Evolutionary conservation across 345 rosid genomes (phyloP), one percentile per base, ranked within the genome.

Genomic region (Gossypium rotundifolium): DNA sequence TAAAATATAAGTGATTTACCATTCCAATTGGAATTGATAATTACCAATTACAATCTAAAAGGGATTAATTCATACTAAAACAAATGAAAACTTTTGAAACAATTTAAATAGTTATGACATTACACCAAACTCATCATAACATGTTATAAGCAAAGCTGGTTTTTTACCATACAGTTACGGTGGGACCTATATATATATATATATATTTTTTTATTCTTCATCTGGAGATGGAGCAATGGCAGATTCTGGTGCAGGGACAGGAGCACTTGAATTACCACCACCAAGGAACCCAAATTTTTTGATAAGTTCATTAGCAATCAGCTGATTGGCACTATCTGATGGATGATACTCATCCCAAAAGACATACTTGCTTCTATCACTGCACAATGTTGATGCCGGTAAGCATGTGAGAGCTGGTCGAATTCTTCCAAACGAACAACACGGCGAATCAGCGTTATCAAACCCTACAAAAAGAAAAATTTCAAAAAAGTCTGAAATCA

Each of bases 221-320:
- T 58, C 63, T 4, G 63, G 63, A 58, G 63, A 58, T 11, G 63
- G 63, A 58, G 63, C 63, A 58, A 58, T 11, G 63, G 63, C 63
- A 58, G 63, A 58, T 23, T 58, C 16, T 3, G 63, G 63, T 22
- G 63, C 29, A 4, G 63, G 63, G 5, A 14, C 12, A 23, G 63
- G 63, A 58, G 38, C 63, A 57, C 3, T 57, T 57, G 61, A 22
- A 59, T 25, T 23, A 25, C 7, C 63, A 59, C 7, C 63, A 12
- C 17, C 38, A 12, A 23, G 9, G 17, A 59, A 59, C 2, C 63
- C 38, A 6, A 59, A 3, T 13, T 59, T 59, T 59, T 59, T 59
- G 1, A 59, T 59, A 59, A 59, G 63, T 5, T 59, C 63, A 12
- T 25, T 59, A 25, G 63, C 33, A 2, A 59, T 59, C 38, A 59